phyloP scores from a whole-genome alignment of 164 flowering plant species.

The Akebia trifoliata region DNA sequence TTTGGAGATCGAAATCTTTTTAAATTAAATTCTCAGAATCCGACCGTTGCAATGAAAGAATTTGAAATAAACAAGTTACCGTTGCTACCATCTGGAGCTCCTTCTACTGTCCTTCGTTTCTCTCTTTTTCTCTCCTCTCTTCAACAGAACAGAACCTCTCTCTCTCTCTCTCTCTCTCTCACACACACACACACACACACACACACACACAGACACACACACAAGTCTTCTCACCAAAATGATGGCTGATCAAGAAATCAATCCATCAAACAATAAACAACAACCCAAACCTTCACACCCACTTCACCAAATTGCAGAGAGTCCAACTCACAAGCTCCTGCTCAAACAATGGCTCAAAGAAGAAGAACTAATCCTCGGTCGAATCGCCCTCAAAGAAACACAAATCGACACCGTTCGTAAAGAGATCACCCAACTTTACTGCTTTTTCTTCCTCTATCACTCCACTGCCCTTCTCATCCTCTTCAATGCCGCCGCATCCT shows the following conservation, averaged over 20 bases:
- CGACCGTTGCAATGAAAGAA: neutral
- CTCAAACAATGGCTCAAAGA: conserved; percentile 41
- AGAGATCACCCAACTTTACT: conserved; percentile 77
- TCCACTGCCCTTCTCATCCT: conserved; percentile 63
- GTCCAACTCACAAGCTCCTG: conserved; percentile 95
- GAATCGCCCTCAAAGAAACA: conserved; percentile 70
- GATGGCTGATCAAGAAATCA: conserved; percentile 18
- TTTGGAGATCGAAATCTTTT: too few species aligned
- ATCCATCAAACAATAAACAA: conserved; percentile 15
- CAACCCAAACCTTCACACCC: conserved; percentile 49
- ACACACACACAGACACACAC: too few species aligned
- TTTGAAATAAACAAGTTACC: neutral
- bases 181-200: too few species aligned
- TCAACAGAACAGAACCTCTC: too few species aligned
- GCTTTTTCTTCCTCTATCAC: conserved; percentile 86
- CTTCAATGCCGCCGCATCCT: conserved; percentile 34
- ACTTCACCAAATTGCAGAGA: conserved; percentile 74
- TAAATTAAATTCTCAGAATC: neutral
- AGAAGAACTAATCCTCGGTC: conserved; percentile 71
- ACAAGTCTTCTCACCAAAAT: neutral
- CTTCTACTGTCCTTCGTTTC: neutral
- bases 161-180: too few species aligned
- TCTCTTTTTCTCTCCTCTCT: neutral
- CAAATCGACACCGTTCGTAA: conserved; percentile 73
- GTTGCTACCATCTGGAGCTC: too few species aligned